phyloP scores from a whole-genome alignment of 306 rosid genomes.

The Gastrolobium villosum region DNA sequence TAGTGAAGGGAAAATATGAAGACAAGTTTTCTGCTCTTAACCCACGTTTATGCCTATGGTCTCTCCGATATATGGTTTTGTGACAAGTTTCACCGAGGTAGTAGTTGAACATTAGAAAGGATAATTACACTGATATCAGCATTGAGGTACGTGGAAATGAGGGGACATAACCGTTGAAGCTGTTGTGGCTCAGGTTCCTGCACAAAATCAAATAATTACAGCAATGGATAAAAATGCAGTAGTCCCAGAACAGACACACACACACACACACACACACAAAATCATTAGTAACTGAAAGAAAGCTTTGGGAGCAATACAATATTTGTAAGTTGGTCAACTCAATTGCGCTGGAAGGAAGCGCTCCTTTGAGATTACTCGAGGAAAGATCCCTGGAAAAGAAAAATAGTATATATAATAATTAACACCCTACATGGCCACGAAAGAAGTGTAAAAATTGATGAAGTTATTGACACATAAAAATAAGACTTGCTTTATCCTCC shows the following conservation, averaged over 20 bases:
- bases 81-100: not conserved
- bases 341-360: constrained; percentile 68
- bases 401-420: not conserved
- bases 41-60: too few relatives aligned
- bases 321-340: constrained; percentile 61
- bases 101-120: constrained; percentile 40
- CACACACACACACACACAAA: constrained; percentile 13
- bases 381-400: constrained; percentile 78
- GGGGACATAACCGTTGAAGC: constrained; percentile 66
- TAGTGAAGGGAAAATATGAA: too few relatives aligned
- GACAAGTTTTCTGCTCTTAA: too few relatives aligned
- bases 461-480: not conserved
- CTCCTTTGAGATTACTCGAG: constrained; percentile 65
- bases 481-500: not conserved
- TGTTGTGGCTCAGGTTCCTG: constrained; percentile 83
- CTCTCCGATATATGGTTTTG: too few relatives aligned
- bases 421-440: not conserved
- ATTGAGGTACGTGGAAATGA: constrained; percentile 64
- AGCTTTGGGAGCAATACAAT: constrained; percentile 64
- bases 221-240: constrained; percentile 27
- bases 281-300: constrained; percentile 4
- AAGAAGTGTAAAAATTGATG: not conserved
- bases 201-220: constrained; percentile 45
- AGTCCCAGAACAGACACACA: not conserved
- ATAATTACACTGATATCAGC: constrained; percentile 76